Conservation (phyloP, 331 rosid genomes). For the Acacia pycnantha region DNA sequence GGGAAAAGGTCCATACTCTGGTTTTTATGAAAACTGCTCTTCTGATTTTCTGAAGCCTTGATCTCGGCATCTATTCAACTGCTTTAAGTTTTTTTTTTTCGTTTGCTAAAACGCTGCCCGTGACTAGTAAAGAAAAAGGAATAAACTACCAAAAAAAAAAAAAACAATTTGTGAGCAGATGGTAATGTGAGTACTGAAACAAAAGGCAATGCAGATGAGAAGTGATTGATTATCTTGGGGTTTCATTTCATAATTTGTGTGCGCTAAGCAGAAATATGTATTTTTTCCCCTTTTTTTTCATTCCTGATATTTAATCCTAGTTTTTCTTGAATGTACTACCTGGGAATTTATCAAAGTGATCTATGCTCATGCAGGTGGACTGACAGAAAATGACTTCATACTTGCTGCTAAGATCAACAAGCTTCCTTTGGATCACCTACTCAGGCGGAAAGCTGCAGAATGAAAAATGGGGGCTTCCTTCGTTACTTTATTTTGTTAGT, state of each 20-base stretch:
- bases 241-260: conserved; percentile 1
- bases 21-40: too few species aligned
- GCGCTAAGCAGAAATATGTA: neutral
- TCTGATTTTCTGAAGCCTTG: conserved; percentile 11
- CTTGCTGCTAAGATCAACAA: conserved; percentile 79
- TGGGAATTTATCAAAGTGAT: conserved; percentile 10
- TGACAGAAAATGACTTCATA: conserved; percentile 91
- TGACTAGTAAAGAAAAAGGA: neutral
- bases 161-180: neutral
- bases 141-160: neutral
- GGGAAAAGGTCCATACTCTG: neutral
- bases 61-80: neutral
- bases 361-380: conserved; percentile 62
- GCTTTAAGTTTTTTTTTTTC: neutral
- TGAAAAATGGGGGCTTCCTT: conserved; percentile 15
- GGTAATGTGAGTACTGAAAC: conserved; percentile 13
- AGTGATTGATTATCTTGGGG: neutral
- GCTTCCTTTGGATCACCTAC: conserved; percentile 51
- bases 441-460: conserved; percentile 49
- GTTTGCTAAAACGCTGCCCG: neutral
- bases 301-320: neutral
- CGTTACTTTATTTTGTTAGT: neutral
- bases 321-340: conserved; percentile 9
- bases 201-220: neutral
- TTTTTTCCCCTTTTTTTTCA: neutral